Evolutionary conservation across 352 stramenopile genomes (phyloP), one percentile per base, ranked within the genome.

Genomic region (Phytophthora constricta): DNA sequence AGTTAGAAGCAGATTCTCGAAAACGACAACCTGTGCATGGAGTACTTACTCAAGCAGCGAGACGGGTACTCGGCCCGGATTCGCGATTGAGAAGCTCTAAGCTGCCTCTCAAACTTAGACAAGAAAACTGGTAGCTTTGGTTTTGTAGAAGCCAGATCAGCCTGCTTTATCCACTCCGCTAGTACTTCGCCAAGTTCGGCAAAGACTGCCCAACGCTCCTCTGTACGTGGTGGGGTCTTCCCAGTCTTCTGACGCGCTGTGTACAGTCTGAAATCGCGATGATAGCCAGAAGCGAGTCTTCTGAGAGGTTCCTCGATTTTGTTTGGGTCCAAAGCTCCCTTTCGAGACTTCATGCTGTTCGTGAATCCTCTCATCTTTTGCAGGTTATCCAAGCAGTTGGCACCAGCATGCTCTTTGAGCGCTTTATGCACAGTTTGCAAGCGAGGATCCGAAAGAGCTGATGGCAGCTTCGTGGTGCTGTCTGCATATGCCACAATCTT

Each of bases 261-360:
- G 43, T 55, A 62, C 31, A 62, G 17, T 37, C 45, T 47, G 17
- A 54, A 49, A 8, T 55, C 43, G 10, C 33, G 45, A 34, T 56
- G 45, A 28, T 50, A 63, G 31, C 25, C 27, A 13, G 10, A 41
- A 17, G 45, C 55, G 10, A 62, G 33, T 22, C 22, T 20, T 31
- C 52, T 45, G 16, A 63, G 45, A 4, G 56, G 27, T 33, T n/a
- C 33, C 13, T 13, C 56, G 28, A 63, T 56, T 16, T n/a, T 25
- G 14, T 55, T 28, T 33, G 56, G 13, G 10, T 54, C 34, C 27
- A 63, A 19, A 8, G 20, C 31, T 5, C 42, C 19, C 20, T 26
- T 19, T 55, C 45, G 34, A 3, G 45, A 37, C 23, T 49, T 22
- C 1, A 48, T 49, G 8, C 1, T 20, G 7, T 55, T 39, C 5